Evolutionary conservation across 176 grass and related monocot genomes (phyloP).

Genomic region (Aegilops speltoides): DNA sequence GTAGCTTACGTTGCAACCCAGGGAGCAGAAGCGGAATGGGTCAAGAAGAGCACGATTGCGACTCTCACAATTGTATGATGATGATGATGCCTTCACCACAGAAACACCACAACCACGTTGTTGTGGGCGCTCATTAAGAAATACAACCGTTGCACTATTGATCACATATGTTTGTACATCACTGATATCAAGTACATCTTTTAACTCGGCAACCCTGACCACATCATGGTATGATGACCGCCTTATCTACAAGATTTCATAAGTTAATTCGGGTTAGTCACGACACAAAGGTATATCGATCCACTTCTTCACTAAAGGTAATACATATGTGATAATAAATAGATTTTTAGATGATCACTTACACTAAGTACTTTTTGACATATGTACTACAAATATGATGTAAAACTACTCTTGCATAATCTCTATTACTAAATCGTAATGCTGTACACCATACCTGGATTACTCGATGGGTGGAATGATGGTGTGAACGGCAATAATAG

Average conservation of each 20-base stretch:
- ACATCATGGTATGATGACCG: constrained; percentile 67
- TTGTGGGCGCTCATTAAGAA: constrained; percentile 56
- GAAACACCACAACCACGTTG: background rate
- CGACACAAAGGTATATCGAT: background rate
- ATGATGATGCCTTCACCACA: background rate
- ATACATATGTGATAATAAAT: background rate
- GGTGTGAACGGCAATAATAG: constrained; percentile 39
- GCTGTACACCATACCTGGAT: constrained; percentile 46
- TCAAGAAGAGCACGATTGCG: constrained; percentile 47
- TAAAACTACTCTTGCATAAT: background rate
- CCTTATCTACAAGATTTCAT: constrained; percentile 39
- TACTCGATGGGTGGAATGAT: constrained; percentile 51
- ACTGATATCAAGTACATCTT: constrained; percentile 43
- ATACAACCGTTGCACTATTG: constrained; percentile 60
- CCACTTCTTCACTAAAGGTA: background rate
- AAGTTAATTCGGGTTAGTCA: background rate
- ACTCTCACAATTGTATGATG: constrained; percentile 43
- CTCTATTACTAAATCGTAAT: background rate
- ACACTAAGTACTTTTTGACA: background rate
- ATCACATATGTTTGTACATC: constrained; percentile 67
- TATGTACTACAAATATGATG: background rate
- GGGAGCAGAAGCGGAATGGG: constrained; percentile 24
- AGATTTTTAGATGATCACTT: background rate
- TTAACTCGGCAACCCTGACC: constrained; percentile 49
- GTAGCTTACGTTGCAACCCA: constrained; percentile 60